Conservation (phyloP, 2,329 filamentous ascomycete species). For the Ophiostoma sp. region DNA sequence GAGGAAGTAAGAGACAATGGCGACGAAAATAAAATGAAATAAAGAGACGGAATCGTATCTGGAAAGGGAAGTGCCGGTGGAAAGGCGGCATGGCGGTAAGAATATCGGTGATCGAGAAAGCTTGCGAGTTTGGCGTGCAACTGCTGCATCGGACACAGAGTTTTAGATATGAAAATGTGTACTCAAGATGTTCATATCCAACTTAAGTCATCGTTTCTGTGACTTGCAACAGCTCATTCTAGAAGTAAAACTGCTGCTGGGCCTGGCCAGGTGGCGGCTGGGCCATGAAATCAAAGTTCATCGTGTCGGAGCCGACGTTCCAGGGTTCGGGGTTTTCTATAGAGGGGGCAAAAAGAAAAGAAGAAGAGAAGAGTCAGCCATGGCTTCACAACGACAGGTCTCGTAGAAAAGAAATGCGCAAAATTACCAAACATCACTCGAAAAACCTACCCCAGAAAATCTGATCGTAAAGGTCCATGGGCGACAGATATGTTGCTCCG, state of each 20-base stretch:
- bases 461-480: constrained; percentile 63
- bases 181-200: too few species aligned
- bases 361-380: constrained; percentile 1
- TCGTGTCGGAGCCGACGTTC: constrained; percentile 50
- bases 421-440: constrained; percentile 29
- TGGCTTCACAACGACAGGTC: constrained; percentile 10
- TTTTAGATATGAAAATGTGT: too few species aligned
- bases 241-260: constrained; percentile 54
- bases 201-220: too few species aligned
- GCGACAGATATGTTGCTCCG: constrained; percentile 52
- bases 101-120: too few species aligned
- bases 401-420: not conserved
- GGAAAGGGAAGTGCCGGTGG: not conserved
- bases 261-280: constrained; percentile 56
- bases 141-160: too few species aligned
- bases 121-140: too few species aligned
- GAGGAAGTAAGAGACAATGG: not conserved
- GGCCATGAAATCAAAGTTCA: constrained; percentile 58
- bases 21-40: not conserved
- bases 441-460: constrained; percentile 56
- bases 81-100: too few species aligned
- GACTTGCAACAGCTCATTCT: constrained; percentile 16
- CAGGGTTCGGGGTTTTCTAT: constrained; percentile 56
- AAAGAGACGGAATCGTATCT: not conserved
- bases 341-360: constrained; percentile 9